These are phyloP conservation scores for Fusarium goolgardi DNA, from an alignment of 2,329 filamentous ascomycete genomes.

Conservation along the genomic window DNA sequence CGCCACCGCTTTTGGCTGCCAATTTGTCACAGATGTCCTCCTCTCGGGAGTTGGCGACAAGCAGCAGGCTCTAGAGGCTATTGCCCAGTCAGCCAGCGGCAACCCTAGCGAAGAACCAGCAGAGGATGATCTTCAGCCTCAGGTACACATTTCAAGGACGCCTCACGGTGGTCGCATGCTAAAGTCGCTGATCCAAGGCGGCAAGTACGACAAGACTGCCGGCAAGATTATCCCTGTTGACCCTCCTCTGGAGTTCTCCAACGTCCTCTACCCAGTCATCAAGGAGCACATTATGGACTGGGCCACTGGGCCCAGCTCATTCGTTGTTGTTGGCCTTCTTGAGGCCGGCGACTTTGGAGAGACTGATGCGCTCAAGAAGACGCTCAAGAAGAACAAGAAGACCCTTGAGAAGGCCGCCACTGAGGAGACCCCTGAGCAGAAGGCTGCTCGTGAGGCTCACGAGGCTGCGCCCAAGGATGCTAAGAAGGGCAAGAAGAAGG, in stretches of 20 bases:
- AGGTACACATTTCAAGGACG: conserved; percentile 69
- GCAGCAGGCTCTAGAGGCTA: conserved; percentile 75
- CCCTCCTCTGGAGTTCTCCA: conserved; percentile 82
- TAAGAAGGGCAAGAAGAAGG: conserved; percentile 58
- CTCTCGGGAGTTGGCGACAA: conserved; percentile 82
- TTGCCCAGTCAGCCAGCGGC: conserved; percentile 72
- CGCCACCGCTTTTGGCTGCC: conserved; percentile 83
- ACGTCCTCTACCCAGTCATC: conserved; percentile 84
- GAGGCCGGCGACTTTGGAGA: conserved; percentile 79
- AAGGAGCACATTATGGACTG: conserved; percentile 79
- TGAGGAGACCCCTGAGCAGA: conserved; percentile 67
- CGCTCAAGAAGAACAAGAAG: conserved; percentile 79
- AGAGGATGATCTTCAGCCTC: conserved; percentile 56
- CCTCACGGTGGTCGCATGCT: conserved; percentile 82
- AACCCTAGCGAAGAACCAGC: conserved; percentile 59
- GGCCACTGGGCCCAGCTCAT: conserved; percentile 88
- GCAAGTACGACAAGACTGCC: conserved; percentile 80
- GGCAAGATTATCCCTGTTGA: conserved; percentile 78
- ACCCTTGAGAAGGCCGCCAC: conserved; percentile 74
- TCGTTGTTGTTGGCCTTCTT: conserved; percentile 83
- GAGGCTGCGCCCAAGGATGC: conserved; percentile 58
- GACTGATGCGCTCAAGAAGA: conserved; percentile 73
- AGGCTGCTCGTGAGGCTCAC: conserved; percentile 62
- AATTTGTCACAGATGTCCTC: conserved; percentile 85
- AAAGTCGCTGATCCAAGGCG: conserved; percentile 90